Evolutionary conservation across 1,139 yeast species (phyloP), one percentile per base, ranked within the genome.

Genomic region (Magnusiomyces ingens): DNA sequence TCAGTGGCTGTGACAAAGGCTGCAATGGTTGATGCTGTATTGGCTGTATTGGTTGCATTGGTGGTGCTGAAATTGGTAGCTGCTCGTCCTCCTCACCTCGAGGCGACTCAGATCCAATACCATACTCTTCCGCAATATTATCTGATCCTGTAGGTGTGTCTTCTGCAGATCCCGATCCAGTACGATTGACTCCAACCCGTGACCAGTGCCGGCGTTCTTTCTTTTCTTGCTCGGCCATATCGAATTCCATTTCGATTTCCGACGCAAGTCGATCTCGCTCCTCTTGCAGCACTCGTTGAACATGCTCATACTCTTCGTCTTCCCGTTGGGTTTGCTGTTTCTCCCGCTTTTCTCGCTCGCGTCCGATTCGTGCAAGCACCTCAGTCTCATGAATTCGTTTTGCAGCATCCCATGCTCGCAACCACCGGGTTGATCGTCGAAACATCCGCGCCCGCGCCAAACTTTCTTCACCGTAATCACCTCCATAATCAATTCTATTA

Each of bases 381-480:
- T n/a, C 21, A 17, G 12, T 15, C 26, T 36, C 47, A 2, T 18
- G 11, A n/a, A 36, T 19, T 6, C 17, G 21, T 15, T 15, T 18
- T 3, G 37, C 26, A 12, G 13, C 21, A 18, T 38, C 49, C 66
- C 66, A 63, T 46, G 63, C 54, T 18, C 52, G 44, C 18, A 60
- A 43, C 64, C 67, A 64, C 21, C 64, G 55, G 17, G 53, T 49
- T 3, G 68, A 60, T 15, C 64, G 47, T 29, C 65, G 52, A 40
- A 65, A 56, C 5, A 65, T 60, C 12, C 54, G 54, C 6, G 62
- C 59, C 37, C 60, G 44, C 0, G 65, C 59, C 5, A 55, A 49
- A 32, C 58, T 55, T 50, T 64, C 66, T 51, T 65, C 68, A 12
- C 68, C 68, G 47, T 55, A 63, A 51, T 65, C 67, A 6, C 54